A percentile compares a stretch with the other conserved stretches of the same genome.
These are phyloP conservation scores for Gaillardinia entomophila DNA, from an alignment of 805 yeast genomes.

Conservation along the genomic window DNA sequence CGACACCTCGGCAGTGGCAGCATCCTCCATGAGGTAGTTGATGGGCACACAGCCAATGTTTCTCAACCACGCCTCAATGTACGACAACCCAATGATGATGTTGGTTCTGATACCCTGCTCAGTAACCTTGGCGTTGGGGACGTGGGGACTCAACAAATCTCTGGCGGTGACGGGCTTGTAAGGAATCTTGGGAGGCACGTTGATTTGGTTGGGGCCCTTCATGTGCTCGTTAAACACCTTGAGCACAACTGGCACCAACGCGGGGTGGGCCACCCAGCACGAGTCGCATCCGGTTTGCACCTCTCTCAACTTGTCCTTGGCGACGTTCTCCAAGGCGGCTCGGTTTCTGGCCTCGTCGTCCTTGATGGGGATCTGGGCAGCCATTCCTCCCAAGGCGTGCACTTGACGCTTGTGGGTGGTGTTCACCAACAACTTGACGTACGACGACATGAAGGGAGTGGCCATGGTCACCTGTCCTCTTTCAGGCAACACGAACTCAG, in stretches of 20 bases:
- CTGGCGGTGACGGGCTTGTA: constrained; percentile 53
- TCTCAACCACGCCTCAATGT: constrained; percentile 83
- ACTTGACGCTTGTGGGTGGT: constrained; percentile 75
- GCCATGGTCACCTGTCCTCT: constrained; percentile 75
- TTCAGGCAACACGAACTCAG: constrained; percentile 68
- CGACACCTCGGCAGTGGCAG: constrained; percentile 85
- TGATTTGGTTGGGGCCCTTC: constrained; percentile 81
- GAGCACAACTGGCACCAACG: constrained; percentile 67
- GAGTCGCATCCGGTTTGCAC: constrained; percentile 80
- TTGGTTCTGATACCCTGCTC: constrained; percentile 67
- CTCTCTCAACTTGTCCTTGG: constrained; percentile 71
- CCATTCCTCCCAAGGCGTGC: constrained; percentile 90
- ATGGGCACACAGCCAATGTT: constrained; percentile 84
- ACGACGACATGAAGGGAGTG: constrained; percentile 75
- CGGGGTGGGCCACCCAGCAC: constrained; percentile 88
- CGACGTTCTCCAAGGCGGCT: constrained; percentile 66
- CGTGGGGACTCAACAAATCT: constrained; percentile 59
- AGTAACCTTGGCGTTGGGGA: constrained; percentile 59
- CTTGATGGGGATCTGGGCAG: constrained; percentile 80
- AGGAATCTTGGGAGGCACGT: constrained; percentile 40
- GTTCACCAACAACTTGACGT: constrained; percentile 66
- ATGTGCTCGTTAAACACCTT: constrained; percentile 67
- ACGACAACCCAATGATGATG: constrained; percentile 69
- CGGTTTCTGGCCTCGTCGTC: constrained; percentile 58
- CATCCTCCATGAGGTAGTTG: constrained; percentile 83